Evolutionary conservation across 352 stramenopile genomes (phyloP).

Genomic region (Globisporangium spiculum): DNA sequence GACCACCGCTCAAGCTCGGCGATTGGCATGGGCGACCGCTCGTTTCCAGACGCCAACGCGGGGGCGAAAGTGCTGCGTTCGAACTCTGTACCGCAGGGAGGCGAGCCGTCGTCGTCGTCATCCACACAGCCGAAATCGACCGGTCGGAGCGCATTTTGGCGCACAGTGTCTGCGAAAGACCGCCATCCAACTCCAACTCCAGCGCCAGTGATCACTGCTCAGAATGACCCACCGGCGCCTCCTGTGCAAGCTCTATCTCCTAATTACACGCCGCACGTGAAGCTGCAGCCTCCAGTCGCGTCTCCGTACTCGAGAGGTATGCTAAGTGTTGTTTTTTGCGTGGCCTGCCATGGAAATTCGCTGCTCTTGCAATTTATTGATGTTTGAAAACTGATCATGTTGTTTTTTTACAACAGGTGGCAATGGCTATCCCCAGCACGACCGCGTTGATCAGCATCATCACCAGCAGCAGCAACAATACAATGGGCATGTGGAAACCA

Average conservation of each 20-base stretch:
- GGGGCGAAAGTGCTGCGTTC: slow-evolving; percentile 43
- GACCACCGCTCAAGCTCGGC: slow-evolving; percentile 46
- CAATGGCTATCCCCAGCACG: background rate
- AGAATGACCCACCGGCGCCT: background rate
- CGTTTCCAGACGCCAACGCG: slow-evolving; percentile 27
- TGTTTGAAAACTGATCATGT: background rate
- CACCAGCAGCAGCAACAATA: slow-evolving; percentile 5
- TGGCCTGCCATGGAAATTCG: background rate
- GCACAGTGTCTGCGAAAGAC: slow-evolving; percentile 40
- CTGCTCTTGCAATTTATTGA: background rate
- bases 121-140: slow-evolving; percentile 24
- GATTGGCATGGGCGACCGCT: slow-evolving; percentile 24
- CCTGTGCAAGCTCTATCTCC: background rate
- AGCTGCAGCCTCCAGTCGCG: background rate
- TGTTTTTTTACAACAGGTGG: slow-evolving; percentile 5
- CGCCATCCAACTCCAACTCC: slow-evolving; percentile 8
- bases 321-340: background rate
- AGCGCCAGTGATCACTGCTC: background rate
- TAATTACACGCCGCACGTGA: slow-evolving; percentile 1
- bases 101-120: slow-evolving; percentile 17
- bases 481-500: slow-evolving; percentile 21
- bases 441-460: background rate
- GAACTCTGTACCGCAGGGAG: slow-evolving; percentile 55
- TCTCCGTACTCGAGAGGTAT: slow-evolving; percentile 6
- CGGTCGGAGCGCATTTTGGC: slow-evolving; percentile 59